Conservation (phyloP, 2,329 filamentous ascomycete species). For the Bipolaris gigantea region DNA sequence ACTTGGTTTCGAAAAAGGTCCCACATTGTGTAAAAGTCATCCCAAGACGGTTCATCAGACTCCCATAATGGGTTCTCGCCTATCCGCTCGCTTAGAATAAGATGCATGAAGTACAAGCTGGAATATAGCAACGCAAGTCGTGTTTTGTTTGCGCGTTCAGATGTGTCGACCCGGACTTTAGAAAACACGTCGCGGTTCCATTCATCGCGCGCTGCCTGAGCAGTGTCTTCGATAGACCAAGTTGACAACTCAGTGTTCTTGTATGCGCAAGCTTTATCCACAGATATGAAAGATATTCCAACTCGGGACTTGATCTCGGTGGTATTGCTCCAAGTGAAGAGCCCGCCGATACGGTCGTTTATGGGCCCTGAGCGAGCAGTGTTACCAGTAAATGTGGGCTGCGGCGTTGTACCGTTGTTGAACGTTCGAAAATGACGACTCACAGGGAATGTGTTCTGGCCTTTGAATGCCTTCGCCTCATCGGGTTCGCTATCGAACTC, state of each 20-base stretch:
- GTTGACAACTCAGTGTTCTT: conserved; percentile 50
- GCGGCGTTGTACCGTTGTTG: conserved; percentile 34
- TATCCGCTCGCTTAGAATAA: conserved; percentile 41
- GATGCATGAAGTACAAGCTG: conserved; percentile 42
- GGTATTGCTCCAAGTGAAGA: conserved; percentile 53
- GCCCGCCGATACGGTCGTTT: conserved; percentile 53
- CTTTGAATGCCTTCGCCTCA: conserved; percentile 35
- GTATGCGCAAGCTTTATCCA: conserved; percentile 53
- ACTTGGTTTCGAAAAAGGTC: conserved; percentile 64
- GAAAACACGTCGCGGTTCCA: conserved; percentile 60
- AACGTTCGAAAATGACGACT: conserved; percentile 39
- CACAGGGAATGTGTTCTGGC: conserved; percentile 43
- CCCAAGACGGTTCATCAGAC: conserved; percentile 66
- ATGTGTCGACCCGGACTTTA: conserved; percentile 52
- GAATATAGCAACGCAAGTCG: conserved; percentile 40
- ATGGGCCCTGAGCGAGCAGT: conserved; percentile 36
- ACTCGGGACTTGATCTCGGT: conserved; percentile 53
- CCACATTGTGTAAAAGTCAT: conserved; percentile 76
- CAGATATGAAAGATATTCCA: conserved; percentile 53
- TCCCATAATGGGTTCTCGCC: conserved; percentile 72
- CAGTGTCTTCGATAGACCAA: conserved; percentile 48
- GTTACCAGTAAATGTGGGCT: conserved; percentile 33
- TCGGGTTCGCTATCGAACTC: conserved; percentile 36
- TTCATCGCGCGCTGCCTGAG: conserved; percentile 46
- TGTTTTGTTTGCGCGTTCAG: conserved; percentile 33